phyloP scores from a whole-genome alignment of 495 filamentous ascomycete genomes.

The Penicillium silybi region DNA sequence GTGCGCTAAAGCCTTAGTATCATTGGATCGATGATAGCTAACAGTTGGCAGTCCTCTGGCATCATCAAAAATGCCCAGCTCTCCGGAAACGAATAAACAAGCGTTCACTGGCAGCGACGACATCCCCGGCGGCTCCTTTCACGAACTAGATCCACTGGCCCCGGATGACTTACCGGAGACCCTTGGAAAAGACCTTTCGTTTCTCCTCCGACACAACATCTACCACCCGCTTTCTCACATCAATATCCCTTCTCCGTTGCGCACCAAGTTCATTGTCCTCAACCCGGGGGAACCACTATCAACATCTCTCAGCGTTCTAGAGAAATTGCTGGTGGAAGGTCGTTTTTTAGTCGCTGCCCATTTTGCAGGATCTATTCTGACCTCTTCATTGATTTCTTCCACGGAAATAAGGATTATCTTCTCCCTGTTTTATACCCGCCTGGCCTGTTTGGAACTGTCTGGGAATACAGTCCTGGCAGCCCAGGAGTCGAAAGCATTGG shows the following conservation, averaged over 20 bases:
- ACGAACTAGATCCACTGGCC: slow-evolving; percentile 30
- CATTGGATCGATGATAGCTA: slow-evolving; percentile 7
- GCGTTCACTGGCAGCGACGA: slow-evolving; percentile 9
- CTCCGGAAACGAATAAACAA: slow-evolving; percentile 8
- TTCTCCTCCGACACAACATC: slow-evolving; percentile 70
- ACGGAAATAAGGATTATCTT: slow-evolving; percentile 65
- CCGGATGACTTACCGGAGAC: slow-evolving; percentile 34
- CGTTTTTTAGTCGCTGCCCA: slow-evolving; percentile 59
- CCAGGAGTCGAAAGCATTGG: slow-evolving; percentile 78
- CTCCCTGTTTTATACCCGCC: slow-evolving; percentile 71
- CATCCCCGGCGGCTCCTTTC: slow-evolving; percentile 29
- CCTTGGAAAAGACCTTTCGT: slow-evolving; percentile 67
- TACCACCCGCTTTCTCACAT: slow-evolving; percentile 74
- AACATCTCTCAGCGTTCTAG: slow-evolving; percentile 43
- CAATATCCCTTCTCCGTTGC: slow-evolving; percentile 62
- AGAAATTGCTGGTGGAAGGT: slow-evolving; percentile 68
- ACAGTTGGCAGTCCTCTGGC: slow-evolving; percentile 26
- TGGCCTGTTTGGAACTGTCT: slow-evolving; percentile 75
- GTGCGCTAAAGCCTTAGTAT: neutral
- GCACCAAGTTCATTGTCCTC: slow-evolving; percentile 38
- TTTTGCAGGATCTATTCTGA: slow-evolving; percentile 36
- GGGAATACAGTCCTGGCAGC: slow-evolving; percentile 70
- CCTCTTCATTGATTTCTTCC: slow-evolving; percentile 44
- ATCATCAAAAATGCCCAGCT: slow-evolving; percentile 7
- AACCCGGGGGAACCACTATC: slow-evolving; percentile 35